These are phyloP conservation scores for Trypanosoma cruzi DNA, from an alignment of 208 protist species.

Conservation along the genomic window DNA sequence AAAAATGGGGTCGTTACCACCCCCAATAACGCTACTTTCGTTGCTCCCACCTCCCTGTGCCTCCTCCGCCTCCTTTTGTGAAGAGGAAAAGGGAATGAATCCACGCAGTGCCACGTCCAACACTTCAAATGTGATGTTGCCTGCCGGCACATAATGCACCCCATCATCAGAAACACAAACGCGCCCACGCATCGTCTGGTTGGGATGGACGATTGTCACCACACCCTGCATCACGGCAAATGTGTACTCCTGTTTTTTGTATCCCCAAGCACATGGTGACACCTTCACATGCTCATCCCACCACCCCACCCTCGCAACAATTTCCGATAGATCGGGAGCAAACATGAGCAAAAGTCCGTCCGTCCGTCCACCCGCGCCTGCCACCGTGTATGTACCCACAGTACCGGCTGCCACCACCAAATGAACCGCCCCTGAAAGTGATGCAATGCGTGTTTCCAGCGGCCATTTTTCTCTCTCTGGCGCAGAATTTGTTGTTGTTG, in stretches of 20 bases:
- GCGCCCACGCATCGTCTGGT: constrained; percentile 44
- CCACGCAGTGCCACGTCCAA: constrained; percentile 50
- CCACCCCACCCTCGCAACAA: not conserved
- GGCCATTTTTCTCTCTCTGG: too few relatives aligned
- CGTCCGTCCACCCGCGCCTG: constrained; percentile 10
- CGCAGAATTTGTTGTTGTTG: too few relatives aligned
- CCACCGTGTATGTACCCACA: constrained; percentile 56
- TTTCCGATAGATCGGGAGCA: constrained; percentile 33
- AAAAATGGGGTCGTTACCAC: constrained; percentile 3
- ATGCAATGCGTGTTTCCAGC: constrained; percentile 41
- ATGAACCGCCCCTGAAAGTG: constrained; percentile 53
- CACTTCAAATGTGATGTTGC: constrained; percentile 71
- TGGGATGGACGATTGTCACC: constrained; percentile 45
- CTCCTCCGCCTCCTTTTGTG: not conserved
- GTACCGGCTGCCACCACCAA: constrained; percentile 67
- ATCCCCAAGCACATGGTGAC: constrained; percentile 49
- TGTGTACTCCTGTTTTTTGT: constrained; percentile 69
- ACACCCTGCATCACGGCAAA: constrained; percentile 31
- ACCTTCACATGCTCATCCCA: constrained; percentile 5
- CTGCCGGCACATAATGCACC: constrained; percentile 51
- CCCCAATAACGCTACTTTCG: constrained; percentile 6
- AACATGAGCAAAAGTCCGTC: constrained; percentile 65
- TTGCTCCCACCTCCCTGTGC: too few relatives aligned
- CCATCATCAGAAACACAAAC: constrained; percentile 75
- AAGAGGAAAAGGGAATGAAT: constrained; percentile 48